phyloP scores from a whole-genome alignment of 2,329 filamentous ascomycete genomes.

The Colletotrichum echinochloae region DNA sequence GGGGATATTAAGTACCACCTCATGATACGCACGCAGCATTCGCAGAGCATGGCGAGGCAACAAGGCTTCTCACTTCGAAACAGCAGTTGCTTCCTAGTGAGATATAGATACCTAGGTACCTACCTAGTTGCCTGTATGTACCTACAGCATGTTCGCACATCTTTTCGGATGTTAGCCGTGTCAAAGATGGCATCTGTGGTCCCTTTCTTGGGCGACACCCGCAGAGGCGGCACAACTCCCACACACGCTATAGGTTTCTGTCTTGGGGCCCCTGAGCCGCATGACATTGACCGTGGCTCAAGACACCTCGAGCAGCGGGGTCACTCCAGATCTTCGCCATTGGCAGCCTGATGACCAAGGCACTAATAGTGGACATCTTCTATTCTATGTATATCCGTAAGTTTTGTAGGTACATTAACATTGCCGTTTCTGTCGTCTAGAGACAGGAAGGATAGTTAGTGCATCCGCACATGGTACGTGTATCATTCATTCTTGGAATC shows the following conservation, averaged over 20 bases:
- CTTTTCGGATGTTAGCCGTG: not conserved
- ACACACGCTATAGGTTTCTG: not conserved
- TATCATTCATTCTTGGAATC: slow-evolving; percentile 1
- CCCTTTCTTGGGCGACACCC: not conserved
- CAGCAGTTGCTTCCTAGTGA: not conserved
- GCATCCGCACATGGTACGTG: slow-evolving; percentile 17
- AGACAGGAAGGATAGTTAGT: slow-evolving; percentile 19
- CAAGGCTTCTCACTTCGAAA: not conserved
- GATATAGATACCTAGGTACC: not conserved
- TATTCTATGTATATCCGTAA: not conserved
- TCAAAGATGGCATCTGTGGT: not conserved
- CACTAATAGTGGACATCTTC: slow-evolving; percentile 19
- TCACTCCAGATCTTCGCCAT: not conserved
- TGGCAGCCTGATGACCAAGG: slow-evolving; percentile 1
- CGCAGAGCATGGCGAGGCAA: not conserved
- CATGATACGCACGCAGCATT: slow-evolving; percentile 10
- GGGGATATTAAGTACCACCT: slow-evolving; percentile 39
- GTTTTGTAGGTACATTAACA: not conserved
- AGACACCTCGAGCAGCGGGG: not conserved
- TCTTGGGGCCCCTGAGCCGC: slow-evolving; percentile 2
- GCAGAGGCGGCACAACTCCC: not conserved
- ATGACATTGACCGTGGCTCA: slow-evolving; percentile 11
- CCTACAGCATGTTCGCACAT: not conserved
- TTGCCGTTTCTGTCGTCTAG: not conserved
- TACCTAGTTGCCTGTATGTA: too few species aligned